Evolutionary conservation across 306 rosid genomes (phyloP), one percentile per base, ranked within the genome.

Genomic region (Dryas alaskensis): DNA sequence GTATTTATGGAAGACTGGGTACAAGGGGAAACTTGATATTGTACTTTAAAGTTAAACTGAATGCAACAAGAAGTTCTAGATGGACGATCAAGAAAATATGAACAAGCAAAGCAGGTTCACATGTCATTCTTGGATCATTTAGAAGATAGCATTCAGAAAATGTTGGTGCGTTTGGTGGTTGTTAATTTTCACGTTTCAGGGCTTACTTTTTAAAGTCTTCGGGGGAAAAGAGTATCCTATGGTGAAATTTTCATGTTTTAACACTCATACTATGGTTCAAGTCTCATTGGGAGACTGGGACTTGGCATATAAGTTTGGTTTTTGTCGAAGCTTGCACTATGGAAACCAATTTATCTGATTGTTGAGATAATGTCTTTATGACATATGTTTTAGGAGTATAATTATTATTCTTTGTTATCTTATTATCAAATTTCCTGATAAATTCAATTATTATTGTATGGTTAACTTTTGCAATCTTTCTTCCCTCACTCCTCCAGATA

Each of bases 401-500:
- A 47, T 37, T 58, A 17, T 44, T 37, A 14, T 60, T 61, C 40
- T 8, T 49, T 39, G 52, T 19, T 61, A 73, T 50, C 60, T n/a
- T 48, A 27, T 40, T 25, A 45, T 31, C 53, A 59, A 25, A 47
- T 78, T 66, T 60, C 60, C 9, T 40, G 40, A 45, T 62, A 55
- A 4, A 40, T 70, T 39, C 65, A 27, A 73, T 19, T 11, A 65
- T 65, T 69, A 57, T 78, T 5, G 43, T 51, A 77, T 73, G 62
- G 31, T 31, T 73, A 46, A 81, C 44, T 60, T 79, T 76, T 81
- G 19, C 65, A 42, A 62, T 87, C 60, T 31, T 81, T 63, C 31
- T 39, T 85, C 58, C 50, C 81, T 73, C 31, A 46, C 63, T 74
- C 76, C 68, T 66, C 79, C 96, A 94, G 99, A 74, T 92, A 88